These are phyloP conservation scores for Pichia paraexigua DNA, from an alignment of 805 yeast genomes.

Conservation along the genomic window DNA sequence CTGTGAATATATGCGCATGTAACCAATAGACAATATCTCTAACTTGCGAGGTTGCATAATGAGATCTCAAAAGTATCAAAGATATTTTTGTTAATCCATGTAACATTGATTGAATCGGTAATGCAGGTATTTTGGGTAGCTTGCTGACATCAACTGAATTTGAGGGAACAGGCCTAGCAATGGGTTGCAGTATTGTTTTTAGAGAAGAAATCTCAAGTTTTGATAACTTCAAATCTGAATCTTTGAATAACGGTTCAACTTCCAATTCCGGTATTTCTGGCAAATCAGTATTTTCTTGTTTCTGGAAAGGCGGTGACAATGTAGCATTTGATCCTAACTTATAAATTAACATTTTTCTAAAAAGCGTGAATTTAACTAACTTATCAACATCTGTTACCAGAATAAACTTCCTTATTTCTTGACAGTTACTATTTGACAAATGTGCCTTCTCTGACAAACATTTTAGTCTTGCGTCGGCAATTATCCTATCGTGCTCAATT, in stretches of 20 bases:
- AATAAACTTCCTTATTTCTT: constrained; percentile 27
- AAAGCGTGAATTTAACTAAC: constrained; percentile 13
- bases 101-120: constrained; percentile 5
- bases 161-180: constrained; percentile 3
- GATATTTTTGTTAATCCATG: background rate
- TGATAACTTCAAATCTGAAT: background rate
- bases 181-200: constrained; percentile 1
- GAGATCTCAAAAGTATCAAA: background rate
- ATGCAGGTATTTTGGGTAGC: constrained; percentile 5
- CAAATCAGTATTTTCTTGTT: background rate
- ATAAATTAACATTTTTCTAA: constrained; percentile 13
- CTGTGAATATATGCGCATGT: constrained; percentile 17
- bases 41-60: constrained; percentile 6
- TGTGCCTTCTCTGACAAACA: constrained; percentile 23
- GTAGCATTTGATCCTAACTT: constrained; percentile 1
- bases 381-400: constrained; percentile 26
- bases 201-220: background rate
- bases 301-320: constrained; percentile 4
- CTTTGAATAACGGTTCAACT: background rate
- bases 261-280: background rate
- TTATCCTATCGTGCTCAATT: constrained; percentile 23
- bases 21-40: constrained; percentile 17
- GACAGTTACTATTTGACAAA: constrained; percentile 23
- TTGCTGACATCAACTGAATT: constrained; percentile 1
- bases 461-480: constrained; percentile 28